Evolutionary conservation across 2,329 filamentous ascomycete species (phyloP), one percentile per base, ranked within the genome.

Genomic region (Chaetomium olivaceum): DNA sequence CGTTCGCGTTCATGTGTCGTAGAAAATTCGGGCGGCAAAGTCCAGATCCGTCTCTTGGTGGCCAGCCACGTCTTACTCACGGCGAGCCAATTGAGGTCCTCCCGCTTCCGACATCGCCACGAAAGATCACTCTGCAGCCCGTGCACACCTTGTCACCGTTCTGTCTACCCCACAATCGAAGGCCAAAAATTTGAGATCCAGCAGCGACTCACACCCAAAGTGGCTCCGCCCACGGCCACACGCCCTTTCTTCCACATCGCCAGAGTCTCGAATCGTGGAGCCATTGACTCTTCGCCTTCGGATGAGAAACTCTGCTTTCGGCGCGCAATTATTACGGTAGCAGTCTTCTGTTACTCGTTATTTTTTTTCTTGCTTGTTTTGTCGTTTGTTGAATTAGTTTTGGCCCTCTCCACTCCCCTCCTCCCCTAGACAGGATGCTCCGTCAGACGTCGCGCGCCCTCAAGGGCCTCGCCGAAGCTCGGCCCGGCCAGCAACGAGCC

Each of bases 391-490:
- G 58, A 66, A 50, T 16, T 62, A 16, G 14, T 62, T 52, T 52
- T n/a, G 50, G 63, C 48, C 61, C 63, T 67, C 67, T 67, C 63
- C 64, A 27, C 62, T 64, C 54, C 64, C 27, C 27, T 29, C 27
- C 27, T 29, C 46, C 19, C 27, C 67, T 74, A 43, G 39, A 43
- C 31, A 75, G 72, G 70, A 85, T 85, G 83, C 80, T 85, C 72
- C 82, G 81, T 73, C 80, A 80, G 72, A 79, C 81, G 67, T 74
- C 76, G 72, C 79, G 77, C 76, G 82, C 82, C 78, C 70, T 82
- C 69, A 80, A 76, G 77, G 78, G 78, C 73, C 61, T 82, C 72
- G 73, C 75, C 68, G 75, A 77, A 64, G 70, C 76, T 62, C 79
- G 73, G 72, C 73, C 68, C 73, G 75, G 68, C 71, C 76, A 65